Percentiles rank a stretch among this genome's conserved stretches.
These are phyloP conservation scores for Pisolithus thermaeus DNA, from an alignment of 1,284 basidiomycete species.

Conservation along the genomic window DNA sequence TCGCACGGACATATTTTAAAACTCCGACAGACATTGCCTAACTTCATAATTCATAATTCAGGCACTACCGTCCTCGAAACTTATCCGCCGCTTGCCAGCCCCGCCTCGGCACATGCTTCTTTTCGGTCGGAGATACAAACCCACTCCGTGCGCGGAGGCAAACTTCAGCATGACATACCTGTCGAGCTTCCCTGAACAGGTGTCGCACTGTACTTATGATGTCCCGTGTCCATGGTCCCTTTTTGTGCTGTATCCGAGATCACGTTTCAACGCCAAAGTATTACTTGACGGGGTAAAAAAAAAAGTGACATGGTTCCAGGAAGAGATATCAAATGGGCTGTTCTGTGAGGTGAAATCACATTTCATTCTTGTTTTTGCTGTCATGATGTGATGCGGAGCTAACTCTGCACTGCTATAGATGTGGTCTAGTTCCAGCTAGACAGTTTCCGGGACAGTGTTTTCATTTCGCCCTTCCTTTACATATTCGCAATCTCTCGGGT, in stretches of 20 bases:
- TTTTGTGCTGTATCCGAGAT: background rate
- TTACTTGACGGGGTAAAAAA: background rate
- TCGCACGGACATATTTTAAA: constrained; percentile 29
- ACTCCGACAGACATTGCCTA: constrained; percentile 26
- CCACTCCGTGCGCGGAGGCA: background rate
- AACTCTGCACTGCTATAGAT: constrained; percentile 18
- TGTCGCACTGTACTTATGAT: background rate
- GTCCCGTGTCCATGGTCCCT: background rate
- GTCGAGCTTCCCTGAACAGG: background rate
- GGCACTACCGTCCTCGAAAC: constrained; percentile 27
- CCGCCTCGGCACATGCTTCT: constrained; percentile 13
- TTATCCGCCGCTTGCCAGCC: constrained; percentile 13
- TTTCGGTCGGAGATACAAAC: background rate
- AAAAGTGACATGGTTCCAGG: constrained; percentile 22
- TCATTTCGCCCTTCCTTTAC: constrained; percentile 26
- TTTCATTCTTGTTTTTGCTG: constrained; percentile 19
- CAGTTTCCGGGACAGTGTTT: constrained; percentile 18
- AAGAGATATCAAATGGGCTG: constrained; percentile 28
- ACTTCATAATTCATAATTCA: constrained; percentile 23
- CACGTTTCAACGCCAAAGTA: constrained; percentile 19
- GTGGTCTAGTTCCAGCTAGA: constrained; percentile 15
- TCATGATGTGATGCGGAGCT: constrained; percentile 25
- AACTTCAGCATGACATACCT: background rate
- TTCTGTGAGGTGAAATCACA: constrained; percentile 24
- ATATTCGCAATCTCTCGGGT: constrained; percentile 23